A percentile compares a stretch with the other conserved stretches of the same genome.
Conservation (phyloP, 768 basidiomycete species). For the Tylopilus rubrobrunneus region DNA sequence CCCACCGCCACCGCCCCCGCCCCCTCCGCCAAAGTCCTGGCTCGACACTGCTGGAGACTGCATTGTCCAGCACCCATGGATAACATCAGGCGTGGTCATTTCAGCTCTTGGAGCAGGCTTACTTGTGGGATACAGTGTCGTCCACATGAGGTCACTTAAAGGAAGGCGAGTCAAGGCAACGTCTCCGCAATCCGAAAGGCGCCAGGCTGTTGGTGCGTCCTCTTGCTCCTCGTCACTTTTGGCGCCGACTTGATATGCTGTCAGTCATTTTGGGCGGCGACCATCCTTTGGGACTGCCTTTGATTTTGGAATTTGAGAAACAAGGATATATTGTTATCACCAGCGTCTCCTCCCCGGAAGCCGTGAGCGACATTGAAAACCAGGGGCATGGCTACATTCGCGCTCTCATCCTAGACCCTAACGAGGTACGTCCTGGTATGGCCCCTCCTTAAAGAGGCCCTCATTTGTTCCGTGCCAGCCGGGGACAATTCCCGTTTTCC, state of each 20-base stretch:
- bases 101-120: conserved; percentile 61
- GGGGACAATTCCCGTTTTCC: conserved; percentile 66
- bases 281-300: conserved; percentile 60
- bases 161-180: conserved; percentile 23
- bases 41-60: conserved; percentile 48
- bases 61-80: conserved; percentile 59
- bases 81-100: conserved; percentile 47
- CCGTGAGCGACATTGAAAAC: conserved; percentile 60
- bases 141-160: conserved; percentile 21
- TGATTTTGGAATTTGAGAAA: conserved; percentile 70
- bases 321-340: conserved; percentile 81
- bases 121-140: conserved; percentile 50
- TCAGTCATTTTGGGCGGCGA: conserved; percentile 79
- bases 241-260: background rate
- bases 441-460: background rate
- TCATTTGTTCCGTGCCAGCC: conserved; percentile 44
- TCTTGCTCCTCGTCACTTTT: background rate
- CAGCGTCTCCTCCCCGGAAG: conserved; percentile 68
- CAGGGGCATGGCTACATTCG: conserved; percentile 72
- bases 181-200: conserved; percentile 36
- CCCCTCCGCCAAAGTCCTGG: conserved; percentile 46
- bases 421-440: conserved; percentile 47
- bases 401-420: conserved; percentile 77
- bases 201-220: conserved; percentile 42
- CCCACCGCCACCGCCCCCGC: conserved; percentile 54